Evolutionary conservation across 257 asterid genomes (phyloP), one percentile per base, ranked within the genome.

Genomic region (Solanum chiquidenum): DNA sequence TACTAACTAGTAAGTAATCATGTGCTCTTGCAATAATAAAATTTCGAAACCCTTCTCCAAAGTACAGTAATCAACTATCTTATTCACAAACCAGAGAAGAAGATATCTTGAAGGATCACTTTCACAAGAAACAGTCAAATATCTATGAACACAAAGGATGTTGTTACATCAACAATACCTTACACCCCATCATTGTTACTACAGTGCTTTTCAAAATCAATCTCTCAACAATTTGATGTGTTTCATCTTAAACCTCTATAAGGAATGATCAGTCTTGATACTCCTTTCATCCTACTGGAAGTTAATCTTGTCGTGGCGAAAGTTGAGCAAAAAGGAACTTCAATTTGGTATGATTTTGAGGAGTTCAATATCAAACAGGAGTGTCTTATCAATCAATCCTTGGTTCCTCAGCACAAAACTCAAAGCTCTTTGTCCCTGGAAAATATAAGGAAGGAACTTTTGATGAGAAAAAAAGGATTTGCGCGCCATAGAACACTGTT

Each of bases 361-460:
- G 86, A 97, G 98, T 92, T 97, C 99, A 74, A 97, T 95, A 85
- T 97, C 99, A 62, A 97, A 97, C 89, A 97, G 93, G 88, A 97
- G 99, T 46, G 99, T 95, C 87, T 97, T 97, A 87, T 97, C 99
- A 74, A 97, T 97, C 91, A 97, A 90, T 83, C 99, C 99, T 91
- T 95, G 98, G 92, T 97, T 97, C 92, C 95, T 90, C 91, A 95
- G 86, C 86, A 97, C 99, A 93, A 97, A 97, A 89, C 93, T 97
- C 93, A 97, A 86, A 29, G 99, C 99, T 92, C 99, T 93, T 90
- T 97, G 99, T 33, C 99, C 99, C 99, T 97, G 93, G 42, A 21
- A 91, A 12, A n/a, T 52, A 79, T 31, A 82, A 71, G n/a, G 33
- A 85, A 52, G 86, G 68, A 44, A 34, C 34, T 73, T 86, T 73